Base-by-base conservation (phyloP, 2,329 filamentous ascomycete species). In the Botryotinia calthae region DNA sequence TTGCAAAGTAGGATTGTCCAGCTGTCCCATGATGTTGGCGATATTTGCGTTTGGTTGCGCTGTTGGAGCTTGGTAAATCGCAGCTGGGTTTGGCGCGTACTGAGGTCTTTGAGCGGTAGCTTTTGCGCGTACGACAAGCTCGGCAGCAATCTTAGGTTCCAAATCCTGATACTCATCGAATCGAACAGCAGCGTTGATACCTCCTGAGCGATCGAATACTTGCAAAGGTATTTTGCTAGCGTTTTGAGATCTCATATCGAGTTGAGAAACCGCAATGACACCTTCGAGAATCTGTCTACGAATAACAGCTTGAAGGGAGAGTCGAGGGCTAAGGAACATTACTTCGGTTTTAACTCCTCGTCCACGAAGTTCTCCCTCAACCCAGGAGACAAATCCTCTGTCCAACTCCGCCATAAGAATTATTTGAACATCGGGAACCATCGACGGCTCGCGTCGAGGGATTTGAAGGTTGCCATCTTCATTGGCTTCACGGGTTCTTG, bases 361-460 rank as follows among this genome's bases (percentile, higher is more conserved):
- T 48, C 87, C 86, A 73, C 88, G 86, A 81, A 98, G 97, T 0
- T 90, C 87, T 48, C 87, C 87, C 80, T 97, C 92, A 18, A 97
- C 91, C 87, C 93, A 97, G 70, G 86, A 86, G 68, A 97, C 89
- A 79, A 97, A 98, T 72, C 93, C 91, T 74, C 91, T 86, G 73
- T 91, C 89, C 20, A 97, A 87, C 76, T 94, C 90, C 76, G 95
- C 90, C 62, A 95, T 85, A 8, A 97, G 87, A 42, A 98, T 88
- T 44, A 98, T 89, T 81, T 98, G 94, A 25, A 98, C 92, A 78
- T 98, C 94, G 3, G 95, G 95, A 34, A 98, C 90, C 76, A 96
- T 89, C 73, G 87, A 85, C 7, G 93, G 90, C 73, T 90, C 88
- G 73, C 94, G 87, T 72, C 90, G 88, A 61, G 94, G 93, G 12